Conservation (phyloP, 2,329 filamentous ascomycete genomes). For the Stenocarpella maydis region DNA sequence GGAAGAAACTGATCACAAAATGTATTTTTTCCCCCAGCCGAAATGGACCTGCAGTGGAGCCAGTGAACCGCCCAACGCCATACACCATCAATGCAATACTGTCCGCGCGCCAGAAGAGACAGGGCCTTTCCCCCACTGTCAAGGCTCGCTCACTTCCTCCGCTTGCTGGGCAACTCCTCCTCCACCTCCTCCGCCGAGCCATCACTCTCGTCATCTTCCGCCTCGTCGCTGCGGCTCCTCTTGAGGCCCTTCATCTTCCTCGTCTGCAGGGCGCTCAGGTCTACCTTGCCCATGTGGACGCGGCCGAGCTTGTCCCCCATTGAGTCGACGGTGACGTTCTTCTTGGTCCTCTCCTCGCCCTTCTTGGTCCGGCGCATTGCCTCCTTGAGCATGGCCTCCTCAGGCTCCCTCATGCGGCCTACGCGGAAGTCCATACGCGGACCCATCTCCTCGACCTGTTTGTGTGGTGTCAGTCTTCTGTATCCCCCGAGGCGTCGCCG, state of each 20-base stretch:
- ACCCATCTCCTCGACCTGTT: slow-evolving; percentile 84
- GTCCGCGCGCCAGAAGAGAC: not conserved
- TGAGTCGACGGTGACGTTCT: slow-evolving; percentile 90
- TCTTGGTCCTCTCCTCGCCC: slow-evolving; percentile 82
- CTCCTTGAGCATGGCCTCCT: slow-evolving; percentile 83
- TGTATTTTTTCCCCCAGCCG: slow-evolving; percentile 14
- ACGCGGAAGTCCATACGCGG: slow-evolving; percentile 92
- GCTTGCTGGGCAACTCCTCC: slow-evolving; percentile 49
- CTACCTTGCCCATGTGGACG: slow-evolving; percentile 90
- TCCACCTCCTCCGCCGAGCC: slow-evolving; percentile 43
- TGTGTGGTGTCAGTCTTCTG: not conserved
- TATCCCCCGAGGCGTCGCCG: not conserved
- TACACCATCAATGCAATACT: slow-evolving; percentile 33
- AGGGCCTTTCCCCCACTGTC: not conserved
- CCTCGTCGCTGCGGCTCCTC: slow-evolving; percentile 72
- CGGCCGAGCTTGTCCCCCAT: slow-evolving; percentile 97
- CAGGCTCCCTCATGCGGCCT: slow-evolving; percentile 81
- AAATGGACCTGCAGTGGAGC: not conserved
- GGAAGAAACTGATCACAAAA: not conserved
- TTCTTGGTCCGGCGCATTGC: slow-evolving; percentile 87
- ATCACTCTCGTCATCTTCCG: slow-evolving; percentile 59
- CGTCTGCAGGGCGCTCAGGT: slow-evolving; percentile 86
- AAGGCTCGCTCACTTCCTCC: slow-evolving; percentile 43
- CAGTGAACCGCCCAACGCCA: slow-evolving; percentile 29
- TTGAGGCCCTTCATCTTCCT: slow-evolving; percentile 99